Conservation (phyloP, 177 flowering plant species). For the Vitis hybrid region DNA sequence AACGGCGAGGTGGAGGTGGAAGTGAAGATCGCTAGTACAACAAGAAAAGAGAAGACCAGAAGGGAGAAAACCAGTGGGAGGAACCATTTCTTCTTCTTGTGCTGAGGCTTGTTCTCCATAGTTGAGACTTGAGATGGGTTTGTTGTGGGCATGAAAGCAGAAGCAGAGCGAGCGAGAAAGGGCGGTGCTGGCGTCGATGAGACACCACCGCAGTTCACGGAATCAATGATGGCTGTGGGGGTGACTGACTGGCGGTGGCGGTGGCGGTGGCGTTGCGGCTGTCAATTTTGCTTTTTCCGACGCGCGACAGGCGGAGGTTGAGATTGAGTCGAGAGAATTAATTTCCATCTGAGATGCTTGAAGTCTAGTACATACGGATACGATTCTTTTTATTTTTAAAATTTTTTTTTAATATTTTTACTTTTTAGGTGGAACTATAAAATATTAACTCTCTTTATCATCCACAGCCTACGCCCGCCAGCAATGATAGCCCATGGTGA, state of each 20-base stretch:
- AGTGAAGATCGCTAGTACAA: conserved; percentile 26
- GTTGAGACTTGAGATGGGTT: background rate
- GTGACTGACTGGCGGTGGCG: background rate
- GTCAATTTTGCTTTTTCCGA: background rate
- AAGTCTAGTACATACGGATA: too few species aligned
- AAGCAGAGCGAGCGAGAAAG: too few species aligned
- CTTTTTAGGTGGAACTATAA: too few species aligned
- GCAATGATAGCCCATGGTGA: too few species aligned
- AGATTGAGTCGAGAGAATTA: too few species aligned
- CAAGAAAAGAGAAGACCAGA: conserved; percentile 33
- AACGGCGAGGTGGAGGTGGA: conserved; percentile 10
- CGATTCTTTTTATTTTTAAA: too few species aligned
- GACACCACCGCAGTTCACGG: background rate
- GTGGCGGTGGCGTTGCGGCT: too few species aligned
- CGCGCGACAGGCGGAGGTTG: background rate
- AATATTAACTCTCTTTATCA: too few species aligned
- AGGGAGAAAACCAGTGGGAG: conserved; percentile 33
- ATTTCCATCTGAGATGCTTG: too few species aligned
- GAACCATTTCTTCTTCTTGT: conserved; percentile 53
- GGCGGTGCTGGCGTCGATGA: background rate
- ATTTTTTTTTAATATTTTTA: too few species aligned
- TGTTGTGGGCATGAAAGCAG: too few species aligned
- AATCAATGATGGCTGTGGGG: background rate
- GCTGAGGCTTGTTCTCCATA: conserved; percentile 30
- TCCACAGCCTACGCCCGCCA: too few species aligned